Base-by-base conservation (phyloP, 352 stramenopile species). In the Phytophthora pluvialis region DNA sequence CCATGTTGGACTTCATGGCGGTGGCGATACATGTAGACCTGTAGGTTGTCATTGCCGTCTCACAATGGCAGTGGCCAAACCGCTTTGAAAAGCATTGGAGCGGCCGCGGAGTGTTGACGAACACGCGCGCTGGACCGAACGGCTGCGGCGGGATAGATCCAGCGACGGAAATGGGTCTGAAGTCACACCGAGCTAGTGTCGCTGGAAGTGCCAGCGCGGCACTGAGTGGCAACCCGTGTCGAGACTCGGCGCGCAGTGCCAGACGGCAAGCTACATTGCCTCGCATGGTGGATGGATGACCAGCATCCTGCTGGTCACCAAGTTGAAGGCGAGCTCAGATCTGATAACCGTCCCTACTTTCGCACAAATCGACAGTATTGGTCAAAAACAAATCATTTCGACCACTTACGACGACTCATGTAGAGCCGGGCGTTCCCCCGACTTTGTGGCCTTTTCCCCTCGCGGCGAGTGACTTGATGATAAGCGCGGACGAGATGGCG, bases 401-500 rank as follows among this genome's bases (percentile, higher is more conserved):
- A 35, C 46, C 38, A 47, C 60, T 51, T 21, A 21, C 21, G 21
- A 21, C 21, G 21, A 21, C 21, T 21, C 2, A 21, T 21, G 21
- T 21, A 21, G 21, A 21, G 21, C 21, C 21, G 21, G 21, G 21
- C 21, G 21, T 21, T 21, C 21, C 21, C 21, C 21, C 21, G 21
- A 1, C 21, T 21, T 21, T 21, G 21, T 21, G 21, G 21, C 21
- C 21, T 21, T 21, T 21, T 21, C 2, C 21, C 21, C 21, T 21
- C 21, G 21, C 21, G 2, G 21, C 21, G 21, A 21, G 21, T 21
- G 21, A 21, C 21, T 21, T n/a, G n/a, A n/a, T n/a, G n/a, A n/a
- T n/a, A n/a, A n/a, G n/a, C n/a, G n/a, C n/a, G n/a, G 12, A 53
- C 39, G 15, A 33, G 13, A 90, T 93, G 83, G 72, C 78, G 51